Base-by-base conservation (phyloP, 1,284 basidiomycete species). In the Trametes pubescens region DNA sequence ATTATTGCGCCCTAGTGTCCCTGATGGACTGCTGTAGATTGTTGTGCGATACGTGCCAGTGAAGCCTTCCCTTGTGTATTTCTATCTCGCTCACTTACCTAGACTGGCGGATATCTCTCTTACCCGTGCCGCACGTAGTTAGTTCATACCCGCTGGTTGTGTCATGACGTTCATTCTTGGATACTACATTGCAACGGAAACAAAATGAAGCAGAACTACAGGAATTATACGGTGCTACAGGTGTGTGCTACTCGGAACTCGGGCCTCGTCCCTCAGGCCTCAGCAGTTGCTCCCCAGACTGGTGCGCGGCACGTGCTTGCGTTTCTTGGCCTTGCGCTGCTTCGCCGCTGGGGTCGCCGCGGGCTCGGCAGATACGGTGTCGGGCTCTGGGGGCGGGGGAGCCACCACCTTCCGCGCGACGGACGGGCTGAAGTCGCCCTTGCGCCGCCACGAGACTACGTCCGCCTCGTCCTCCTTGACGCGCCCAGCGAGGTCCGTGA, bases 361-460 rank as follows among this genome's bases (percentile, higher is more conserved):
- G 13, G 61, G 14, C 26, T 35, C 46, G 62, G 70, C 47, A 4
- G 37, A n/a, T 2, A 21, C 47, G 24, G 9, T 8, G 68, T 70
- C 57, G 55, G 67, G 69, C 61, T 80, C 80, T 46, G 74, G 69
- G 10, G 65, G 65, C 35, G 75, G 75, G n/a, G 65, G 64, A 16
- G 34, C 51, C 9, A 13, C 26, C 5, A 32, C 35, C 51, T 54
- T 60, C 13, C 43, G 57, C 8, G 68, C 60, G 49, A 68, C 55
- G 22, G 59, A 52, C 4, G 73, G 63, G 7, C 64, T 59, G 5
- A 80, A 62, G 18, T 79, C 77, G 37, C 79, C 80, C 24, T 76
- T 73, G 62, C 82, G 77, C 69, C 82, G 84, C 85, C 86, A 87
- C 3, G 84, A 79, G 43, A 72, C 71, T 68, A 81, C 83, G 32